A percentile compares a stretch with the other conserved stretches of the same genome.
phyloP scores from a whole-genome alignment of 805 yeast genomes.

The Komagataella mondaviorum region DNA sequence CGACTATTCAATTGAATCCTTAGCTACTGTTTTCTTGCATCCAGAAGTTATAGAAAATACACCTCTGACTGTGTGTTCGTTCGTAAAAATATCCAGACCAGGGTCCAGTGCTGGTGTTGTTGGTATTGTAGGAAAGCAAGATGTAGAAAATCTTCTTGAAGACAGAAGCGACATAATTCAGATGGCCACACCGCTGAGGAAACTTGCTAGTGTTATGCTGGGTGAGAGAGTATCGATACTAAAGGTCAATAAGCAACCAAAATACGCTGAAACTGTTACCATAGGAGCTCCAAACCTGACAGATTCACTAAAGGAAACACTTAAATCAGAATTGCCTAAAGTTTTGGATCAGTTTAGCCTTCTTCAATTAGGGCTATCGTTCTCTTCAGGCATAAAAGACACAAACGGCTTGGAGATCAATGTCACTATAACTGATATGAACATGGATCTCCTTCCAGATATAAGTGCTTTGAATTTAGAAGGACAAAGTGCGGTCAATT shows the following conservation, averaged over 20 bases:
- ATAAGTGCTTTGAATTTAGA: constrained; percentile 20
- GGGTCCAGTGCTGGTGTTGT: background rate
- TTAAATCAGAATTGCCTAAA: background rate
- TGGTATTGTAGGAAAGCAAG: background rate
- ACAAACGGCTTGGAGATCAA: constrained; percentile 9
- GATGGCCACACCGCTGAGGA: constrained; percentile 9
- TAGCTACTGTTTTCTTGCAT: background rate
- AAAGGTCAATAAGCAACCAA: constrained; percentile 36
- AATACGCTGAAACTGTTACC: constrained; percentile 21
- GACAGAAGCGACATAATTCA: constrained; percentile 10
- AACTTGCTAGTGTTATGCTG: constrained; percentile 10
- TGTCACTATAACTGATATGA: constrained; percentile 12
- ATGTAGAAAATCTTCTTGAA: constrained; percentile 4
- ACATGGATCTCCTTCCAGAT: constrained; percentile 2
- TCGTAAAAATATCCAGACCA: background rate
- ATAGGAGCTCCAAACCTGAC: constrained; percentile 14
- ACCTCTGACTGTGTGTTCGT: background rate
- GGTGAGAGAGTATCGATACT: constrained; percentile 25
- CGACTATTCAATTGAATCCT: background rate
- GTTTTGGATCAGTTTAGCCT: background rate
- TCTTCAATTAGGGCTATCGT: background rate
- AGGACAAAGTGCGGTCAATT: constrained; percentile 35
- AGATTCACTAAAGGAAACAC: background rate
- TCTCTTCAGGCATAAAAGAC: background rate
- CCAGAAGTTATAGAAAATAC: background rate